A percentile compares a stretch with the other conserved stretches of the same genome.
These are phyloP conservation scores for Penicillium crystallinum DNA, from an alignment of 495 filamentous ascomycete genomes.

Conservation along the genomic window DNA sequence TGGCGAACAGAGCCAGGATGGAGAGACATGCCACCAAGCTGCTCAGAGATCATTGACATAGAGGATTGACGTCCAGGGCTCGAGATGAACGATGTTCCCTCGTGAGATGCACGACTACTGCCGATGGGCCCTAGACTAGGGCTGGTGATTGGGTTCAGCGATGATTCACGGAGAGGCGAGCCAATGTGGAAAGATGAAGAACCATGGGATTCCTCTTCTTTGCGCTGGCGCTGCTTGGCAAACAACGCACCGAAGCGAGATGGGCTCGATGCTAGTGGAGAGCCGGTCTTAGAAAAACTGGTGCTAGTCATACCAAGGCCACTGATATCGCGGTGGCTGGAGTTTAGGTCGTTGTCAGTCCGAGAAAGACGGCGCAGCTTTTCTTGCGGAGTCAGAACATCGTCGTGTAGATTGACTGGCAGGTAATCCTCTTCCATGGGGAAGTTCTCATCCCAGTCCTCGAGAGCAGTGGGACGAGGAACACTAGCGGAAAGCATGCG, in stretches of 20 bases:
- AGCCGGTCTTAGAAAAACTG: conserved; percentile 70
- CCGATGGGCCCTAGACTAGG: conserved; percentile 60
- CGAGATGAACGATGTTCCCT: conserved; percentile 58
- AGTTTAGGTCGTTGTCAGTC: conserved; percentile 58
- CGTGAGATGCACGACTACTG: conserved; percentile 45
- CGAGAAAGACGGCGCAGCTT: conserved; percentile 78
- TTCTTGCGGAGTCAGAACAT: conserved; percentile 88
- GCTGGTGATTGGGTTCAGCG: conserved; percentile 51
- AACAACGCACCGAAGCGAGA: conserved; percentile 85
- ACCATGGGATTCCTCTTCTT: conserved; percentile 62
- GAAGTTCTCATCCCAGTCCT: conserved; percentile 80
- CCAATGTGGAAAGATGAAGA: conserved; percentile 82
- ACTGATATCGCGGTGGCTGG: conserved; percentile 54
- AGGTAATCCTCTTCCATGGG: conserved; percentile 91
- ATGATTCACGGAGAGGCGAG: conserved; percentile 87
- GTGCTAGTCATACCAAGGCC: conserved; percentile 56
- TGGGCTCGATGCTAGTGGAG: conserved; percentile 71
- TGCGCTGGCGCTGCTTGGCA: conserved; percentile 63
- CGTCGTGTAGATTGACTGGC: conserved; percentile 81
- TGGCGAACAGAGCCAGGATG: conserved; percentile 44
- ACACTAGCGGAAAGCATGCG: conserved; percentile 74
- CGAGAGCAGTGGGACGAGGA: conserved; percentile 56
- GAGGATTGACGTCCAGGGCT: conserved; percentile 62
- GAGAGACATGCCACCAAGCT: conserved; percentile 49
- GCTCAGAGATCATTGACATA: conserved; percentile 66